Evolutionary conservation across 2,329 filamentous ascomycete genomes (phyloP).

Genomic region (Calonectria pauciramosa): DNA sequence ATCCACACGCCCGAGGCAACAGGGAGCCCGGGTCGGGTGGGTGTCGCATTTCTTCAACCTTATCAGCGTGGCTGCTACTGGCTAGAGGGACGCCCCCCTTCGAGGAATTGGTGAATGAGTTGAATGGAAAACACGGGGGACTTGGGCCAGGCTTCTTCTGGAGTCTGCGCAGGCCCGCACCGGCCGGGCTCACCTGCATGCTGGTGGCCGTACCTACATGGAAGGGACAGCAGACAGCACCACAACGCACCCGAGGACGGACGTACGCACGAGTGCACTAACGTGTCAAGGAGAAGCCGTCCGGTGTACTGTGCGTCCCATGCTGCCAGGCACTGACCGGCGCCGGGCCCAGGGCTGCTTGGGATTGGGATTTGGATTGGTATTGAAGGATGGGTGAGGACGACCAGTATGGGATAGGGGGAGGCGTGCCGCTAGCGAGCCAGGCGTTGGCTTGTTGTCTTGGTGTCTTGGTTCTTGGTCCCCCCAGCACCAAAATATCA

Average conservation of each 20-base stretch:
- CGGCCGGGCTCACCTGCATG: slow-evolving; percentile 13
- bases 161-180: slow-evolving; percentile 12
- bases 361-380: neutral
- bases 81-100: slow-evolving; percentile 29
- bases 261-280: neutral
- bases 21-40: slow-evolving; percentile 15
- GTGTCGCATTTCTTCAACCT: slow-evolving; percentile 40
- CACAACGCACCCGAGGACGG: neutral
- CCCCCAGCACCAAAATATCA: slow-evolving; percentile 19
- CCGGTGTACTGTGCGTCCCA: neutral
- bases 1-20: slow-evolving; percentile 19
- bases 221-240: neutral
- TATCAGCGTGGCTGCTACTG: slow-evolving; percentile 37
- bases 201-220: slow-evolving; percentile 13
- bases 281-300: neutral
- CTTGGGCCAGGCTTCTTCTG: slow-evolving; percentile 3
- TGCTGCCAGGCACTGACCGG: slow-evolving; percentile 2
- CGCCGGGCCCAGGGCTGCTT: neutral
- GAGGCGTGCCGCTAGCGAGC: neutral
- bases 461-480: neutral
- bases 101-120: neutral
- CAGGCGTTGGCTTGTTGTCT: slow-evolving; percentile 1
- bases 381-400: neutral
- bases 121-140: slow-evolving; percentile 12
- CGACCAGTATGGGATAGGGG: neutral